Base-by-base conservation (phyloP, 345 rosid species). In the Ricinus communis region DNA sequence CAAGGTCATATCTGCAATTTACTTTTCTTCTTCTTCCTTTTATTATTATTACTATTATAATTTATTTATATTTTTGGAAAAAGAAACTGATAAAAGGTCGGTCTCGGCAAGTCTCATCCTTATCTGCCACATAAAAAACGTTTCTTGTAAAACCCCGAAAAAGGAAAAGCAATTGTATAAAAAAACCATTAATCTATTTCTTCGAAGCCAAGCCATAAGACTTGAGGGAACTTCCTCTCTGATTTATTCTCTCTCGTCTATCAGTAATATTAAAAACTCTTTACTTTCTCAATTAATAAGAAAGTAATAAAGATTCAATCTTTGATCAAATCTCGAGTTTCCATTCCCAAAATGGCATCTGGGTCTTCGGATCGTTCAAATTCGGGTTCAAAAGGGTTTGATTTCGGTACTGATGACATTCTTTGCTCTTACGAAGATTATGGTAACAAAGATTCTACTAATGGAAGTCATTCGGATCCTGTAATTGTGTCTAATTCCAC, bases 351-450 rank as follows among this genome's bases (percentile, higher is more conserved):
- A 51, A 96, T 96, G 99, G 99, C 97, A 61, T 90, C 97, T 63
- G 93, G 96, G 45, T 81, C 97, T 40, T 85, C 95, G 67, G 95
- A 86, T 74, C 84, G 91, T 79, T 77, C 76, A 75, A 87, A 79
- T 71, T 70, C 91, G 46, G 88, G 85, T 62, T 81, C 96, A 36
- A 91, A 89, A 72, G 97, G 95, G 1, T 96, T 91, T 76, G 98
- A 93, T 87, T 96, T 96, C 30, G 96, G 84, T 13, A 79, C 99
- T 71, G 98, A 93, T 81, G 99, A 96, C 68, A 96, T 96, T 74
- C 99, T 96, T 76, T 93, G 96, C 88, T 89, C 99, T 7, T 95
- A 95, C 76, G 96, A 95, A 47, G 98, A 90, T 73, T 90, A 76
- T 80, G 77, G 79, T 61, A 87, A 85, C 74, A 93, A 88, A 81